A percentile compares a stretch with the other conserved stretches of the same genome.
Evolutionary conservation across 306 rosid species (phyloP).

Genomic region (Rubus idaeus): DNA sequence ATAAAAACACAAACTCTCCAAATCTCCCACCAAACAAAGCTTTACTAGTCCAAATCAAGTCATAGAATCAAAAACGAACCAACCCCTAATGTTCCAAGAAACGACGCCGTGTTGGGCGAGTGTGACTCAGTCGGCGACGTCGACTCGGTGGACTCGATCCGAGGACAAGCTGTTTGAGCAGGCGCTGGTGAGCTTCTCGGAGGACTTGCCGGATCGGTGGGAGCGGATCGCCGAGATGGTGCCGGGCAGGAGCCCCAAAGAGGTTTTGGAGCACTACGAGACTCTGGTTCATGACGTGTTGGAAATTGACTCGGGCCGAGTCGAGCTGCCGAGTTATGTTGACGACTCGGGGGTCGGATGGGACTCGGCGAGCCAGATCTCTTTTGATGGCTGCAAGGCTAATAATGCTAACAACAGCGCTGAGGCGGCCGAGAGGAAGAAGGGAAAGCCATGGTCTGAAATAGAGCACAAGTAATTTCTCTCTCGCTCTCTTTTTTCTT

Average conservation of each 20-base stretch:
- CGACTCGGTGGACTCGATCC: slow-evolving; percentile 60
- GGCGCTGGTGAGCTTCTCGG: slow-evolving; percentile 60
- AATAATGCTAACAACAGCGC: slow-evolving; percentile 11
- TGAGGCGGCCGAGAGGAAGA: slow-evolving; percentile 77
- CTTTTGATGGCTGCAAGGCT: slow-evolving; percentile 52
- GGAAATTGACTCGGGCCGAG: slow-evolving; percentile 77
- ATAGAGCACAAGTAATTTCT: slow-evolving; percentile 70
- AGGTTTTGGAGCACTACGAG: slow-evolving; percentile 59
- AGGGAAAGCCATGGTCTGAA: slow-evolving; percentile 88
- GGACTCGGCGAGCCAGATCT: slow-evolving; percentile 68
- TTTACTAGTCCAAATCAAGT: slow-evolving; percentile 44
- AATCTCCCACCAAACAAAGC: slow-evolving; percentile 54
- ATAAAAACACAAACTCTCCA: slow-evolving; percentile 23
- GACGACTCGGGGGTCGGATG: slow-evolving; percentile 51
- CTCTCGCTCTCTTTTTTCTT: not conserved
- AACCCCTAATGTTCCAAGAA: slow-evolving; percentile 39
- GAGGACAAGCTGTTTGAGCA: slow-evolving; percentile 81
- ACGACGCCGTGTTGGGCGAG: slow-evolving; percentile 34
- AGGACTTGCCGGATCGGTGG: slow-evolving; percentile 65
- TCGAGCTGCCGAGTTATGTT: slow-evolving; percentile 59
- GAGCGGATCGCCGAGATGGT: slow-evolving; percentile 55
- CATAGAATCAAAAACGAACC: not conserved
- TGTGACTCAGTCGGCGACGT: slow-evolving; percentile 23
- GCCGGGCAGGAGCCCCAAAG: slow-evolving; percentile 56
- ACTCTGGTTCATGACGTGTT: slow-evolving; percentile 62